These are phyloP conservation scores for Magnaporthales sp. DNA, from an alignment of 2,329 filamentous ascomycete species.

Conservation along the genomic window DNA sequence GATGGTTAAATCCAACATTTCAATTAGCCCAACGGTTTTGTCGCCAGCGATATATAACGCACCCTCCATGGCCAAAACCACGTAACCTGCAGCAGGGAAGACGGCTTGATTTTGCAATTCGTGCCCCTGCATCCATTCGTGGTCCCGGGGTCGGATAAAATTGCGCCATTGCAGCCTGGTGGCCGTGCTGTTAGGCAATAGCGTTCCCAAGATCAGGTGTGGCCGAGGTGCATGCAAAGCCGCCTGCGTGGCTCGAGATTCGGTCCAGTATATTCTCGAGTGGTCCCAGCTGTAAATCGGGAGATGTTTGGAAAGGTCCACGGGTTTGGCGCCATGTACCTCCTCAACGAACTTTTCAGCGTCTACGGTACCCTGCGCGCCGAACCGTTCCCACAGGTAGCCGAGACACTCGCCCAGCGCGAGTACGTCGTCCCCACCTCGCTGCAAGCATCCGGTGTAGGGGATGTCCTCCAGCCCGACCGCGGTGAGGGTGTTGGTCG, in stretches of 20 bases:
- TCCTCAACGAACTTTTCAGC: neutral
- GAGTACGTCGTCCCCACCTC: constrained; percentile 12
- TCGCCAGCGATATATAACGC: neutral
- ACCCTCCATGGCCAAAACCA: constrained; percentile 4
- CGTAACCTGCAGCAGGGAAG: constrained; percentile 21
- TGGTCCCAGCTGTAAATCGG: constrained; percentile 39
- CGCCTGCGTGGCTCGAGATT: constrained; percentile 7
- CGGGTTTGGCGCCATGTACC: constrained; percentile 15
- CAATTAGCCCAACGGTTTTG: neutral
- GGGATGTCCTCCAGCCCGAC: neutral
- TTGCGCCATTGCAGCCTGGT: constrained; percentile 19
- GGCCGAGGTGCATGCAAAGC: neutral
- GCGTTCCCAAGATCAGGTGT: constrained; percentile 9
- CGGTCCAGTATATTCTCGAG: constrained; percentile 33
- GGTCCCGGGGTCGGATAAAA: constrained; percentile 14
- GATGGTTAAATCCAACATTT: neutral
- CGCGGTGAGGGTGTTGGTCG: constrained; percentile 20
- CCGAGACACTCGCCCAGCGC: neutral
- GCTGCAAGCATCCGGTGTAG: constrained; percentile 10
- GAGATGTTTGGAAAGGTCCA: constrained; percentile 32
- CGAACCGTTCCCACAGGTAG: neutral
- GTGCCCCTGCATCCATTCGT: constrained; percentile 31
- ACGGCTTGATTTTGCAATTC: constrained; percentile 23
- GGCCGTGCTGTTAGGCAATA: constrained; percentile 7
- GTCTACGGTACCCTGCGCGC: neutral